Evolutionary conservation across 139 green algal species (phyloP), one percentile per base, ranked within the genome.

Genomic region (Volvox reticuliferus): DNA sequence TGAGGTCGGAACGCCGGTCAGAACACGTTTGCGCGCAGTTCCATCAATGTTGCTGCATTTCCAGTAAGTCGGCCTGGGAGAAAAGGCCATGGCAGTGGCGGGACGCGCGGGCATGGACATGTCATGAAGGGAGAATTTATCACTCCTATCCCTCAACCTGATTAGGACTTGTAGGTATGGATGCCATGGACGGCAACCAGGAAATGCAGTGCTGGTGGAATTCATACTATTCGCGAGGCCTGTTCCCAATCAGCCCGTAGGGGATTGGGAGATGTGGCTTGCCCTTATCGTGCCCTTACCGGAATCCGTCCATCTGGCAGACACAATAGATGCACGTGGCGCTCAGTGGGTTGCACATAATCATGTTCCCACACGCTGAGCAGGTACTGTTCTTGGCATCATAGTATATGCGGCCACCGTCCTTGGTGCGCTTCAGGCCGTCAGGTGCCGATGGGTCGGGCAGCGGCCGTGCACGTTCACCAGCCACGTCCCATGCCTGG

Each of bases 11-110:
- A 18, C 36, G 18, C 68, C 84, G 1, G 21, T 35, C 84, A 89
- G 79, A 14, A 30, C 28, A 20, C 86, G 86, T 18, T 76, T 77
- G 71, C 86, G 86, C 21, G 30, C 86, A 24, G 71, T 84, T 32
- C 86, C 86, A 44, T 90, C 86, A 50, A 1, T 37, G 86, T 90
- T 90, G 86, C 5, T 77, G 73, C 86, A 90, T n/a, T 90, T 90
- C 86, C 86, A 90, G 73, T 77, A 84, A 0, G 86, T 77, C 14
- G 86, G 86, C 30, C 86, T 90, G n/a, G 44, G 79, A 20, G 61
- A 12, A 73, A 73, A 73, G 65, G 24, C 21, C 21, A 28, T 28
- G 2, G 24, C 65, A 30, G 19, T 17, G 62, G 17, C 19, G 17
- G 24, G 21, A 12, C 65, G 65, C 65, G 65, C 12, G 65, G 21